Base-by-base conservation (phyloP, 192 early-diverging fungal species). In the Gaertneriomyces sp. region DNA sequence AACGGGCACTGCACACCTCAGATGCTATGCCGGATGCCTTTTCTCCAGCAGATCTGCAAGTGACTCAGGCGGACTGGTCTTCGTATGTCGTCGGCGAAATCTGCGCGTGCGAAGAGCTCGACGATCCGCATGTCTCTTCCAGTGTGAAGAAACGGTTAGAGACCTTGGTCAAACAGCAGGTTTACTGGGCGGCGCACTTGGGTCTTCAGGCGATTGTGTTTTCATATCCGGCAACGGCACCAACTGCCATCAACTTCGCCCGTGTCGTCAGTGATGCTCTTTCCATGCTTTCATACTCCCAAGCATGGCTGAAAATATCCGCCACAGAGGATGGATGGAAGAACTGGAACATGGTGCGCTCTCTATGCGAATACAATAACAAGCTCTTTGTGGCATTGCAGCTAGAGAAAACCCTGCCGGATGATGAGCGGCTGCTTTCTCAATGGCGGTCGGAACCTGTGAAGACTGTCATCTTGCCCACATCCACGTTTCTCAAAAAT, bases 381-480 rank as follows among this genome's bases (percentile, higher is more conserved):
- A 90, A 86, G 63, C 84, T 91, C 6, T 64, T 44, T 58, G 17
- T 83, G 59, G 89, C 89, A 11, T 69, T 95, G 57, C 79, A 86
- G 54, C 25, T 87, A 5, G 71, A 75, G 0, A 63, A 77, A 0
- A 64, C 87, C 4, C 64, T 88, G 14, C 85, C 84, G 7, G 66
- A 75, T 12, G 60, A 66, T 12, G 68, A 71, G 42, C 6, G 19
- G 1, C 4, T 71, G 42, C 60, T 85, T 10, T 74, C 80, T 9
- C 78, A 76, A 51, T 99, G 97, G 97, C 70, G 85, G 11, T 89
- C 94, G 2, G 95, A 98, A 65, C 97, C 97, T 0, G 76, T 99
- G 16, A 82, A 85, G 60, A 70, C 80, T 1, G 76, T 96, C 4
- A 80, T 93, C 44, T 46, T 99, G 7, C 86, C 90, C 4, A 84